These are phyloP conservation scores for Elsinoe necatrix DNA, from an alignment of 2,329 filamentous ascomycete genomes.

Conservation along the genomic window DNA sequence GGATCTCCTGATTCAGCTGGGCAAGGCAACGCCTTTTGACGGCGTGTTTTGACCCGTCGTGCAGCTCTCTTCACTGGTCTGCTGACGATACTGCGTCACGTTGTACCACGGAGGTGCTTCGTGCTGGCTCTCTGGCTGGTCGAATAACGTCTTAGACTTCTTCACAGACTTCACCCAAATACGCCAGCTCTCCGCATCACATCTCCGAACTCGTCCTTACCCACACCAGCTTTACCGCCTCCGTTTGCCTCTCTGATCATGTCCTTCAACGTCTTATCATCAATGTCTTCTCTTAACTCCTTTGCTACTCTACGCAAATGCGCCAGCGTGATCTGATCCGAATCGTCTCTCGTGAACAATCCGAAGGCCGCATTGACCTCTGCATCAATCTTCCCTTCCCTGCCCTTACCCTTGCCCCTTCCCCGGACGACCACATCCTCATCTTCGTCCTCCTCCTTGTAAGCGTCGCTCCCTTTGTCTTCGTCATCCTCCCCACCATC, in stretches of 20 bases:
- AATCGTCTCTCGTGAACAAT: conserved; percentile 60
- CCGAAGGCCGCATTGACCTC: conserved; percentile 77
- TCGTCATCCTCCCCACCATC: conserved; percentile 22
- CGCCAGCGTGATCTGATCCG: conserved; percentile 64
- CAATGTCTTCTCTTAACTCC: conserved; percentile 73
- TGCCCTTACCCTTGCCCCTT: conserved; percentile 22
- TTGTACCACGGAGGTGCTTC: too few species aligned
- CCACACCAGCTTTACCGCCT: conserved; percentile 63
- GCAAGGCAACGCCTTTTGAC: too few species aligned
- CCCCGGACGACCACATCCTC: conserved; percentile 37
- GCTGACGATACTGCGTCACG: too few species aligned
- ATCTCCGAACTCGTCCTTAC: conserved; percentile 70
- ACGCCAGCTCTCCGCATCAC: conserved; percentile 80
- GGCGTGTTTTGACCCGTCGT: too few species aligned
- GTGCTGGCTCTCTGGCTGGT: too few species aligned
- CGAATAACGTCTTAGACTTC: not conserved
- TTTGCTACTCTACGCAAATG: conserved; percentile 72
- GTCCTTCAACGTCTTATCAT: conserved; percentile 74
- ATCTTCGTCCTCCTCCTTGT: conserved; percentile 27
- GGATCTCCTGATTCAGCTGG: too few species aligned
- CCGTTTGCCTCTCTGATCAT: conserved; percentile 95
- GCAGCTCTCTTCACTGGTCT: too few species aligned
- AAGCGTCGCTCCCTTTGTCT: conserved; percentile 24
- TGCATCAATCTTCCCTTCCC: conserved; percentile 33
- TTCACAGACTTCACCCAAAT: conserved; percentile 51